These are phyloP conservation scores for Aspergillus neotritici DNA, from an alignment of 2,329 filamentous ascomycete genomes.

Conservation along the genomic window DNA sequence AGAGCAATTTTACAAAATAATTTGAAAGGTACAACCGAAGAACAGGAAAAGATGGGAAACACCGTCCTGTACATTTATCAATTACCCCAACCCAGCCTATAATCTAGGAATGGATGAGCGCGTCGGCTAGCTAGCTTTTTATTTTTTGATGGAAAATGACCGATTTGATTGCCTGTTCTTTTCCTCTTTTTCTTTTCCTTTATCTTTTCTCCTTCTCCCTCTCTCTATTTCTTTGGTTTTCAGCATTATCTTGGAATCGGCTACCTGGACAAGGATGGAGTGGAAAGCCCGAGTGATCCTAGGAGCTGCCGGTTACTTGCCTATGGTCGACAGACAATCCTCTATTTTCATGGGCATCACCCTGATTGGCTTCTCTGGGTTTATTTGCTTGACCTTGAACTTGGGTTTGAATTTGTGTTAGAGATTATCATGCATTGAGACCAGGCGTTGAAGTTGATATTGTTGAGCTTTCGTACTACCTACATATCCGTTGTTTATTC, in stretches of 20 bases:
- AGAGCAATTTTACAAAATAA: slow-evolving; percentile 13
- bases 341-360: too few species aligned
- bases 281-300: too few species aligned
- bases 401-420: not conserved
- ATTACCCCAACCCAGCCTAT: not conserved
- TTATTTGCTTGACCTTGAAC: not conserved
- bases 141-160: not conserved
- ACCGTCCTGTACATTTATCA: not conserved
- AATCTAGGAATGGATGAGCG: not conserved
- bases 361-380: not conserved
- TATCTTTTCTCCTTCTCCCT: not conserved
- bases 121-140: too few species aligned
- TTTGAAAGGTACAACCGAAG: slow-evolving; percentile 1
- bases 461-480: slow-evolving; percentile 1
- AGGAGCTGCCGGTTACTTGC: too few species aligned
- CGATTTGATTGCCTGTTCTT: not conserved
- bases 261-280: too few species aligned
- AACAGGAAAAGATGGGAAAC: slow-evolving; percentile 1
- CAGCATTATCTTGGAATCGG: too few species aligned
- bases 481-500: too few species aligned
- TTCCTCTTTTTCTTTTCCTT: not conserved
- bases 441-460: slow-evolving; percentile 11
- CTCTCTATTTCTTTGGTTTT: too few species aligned
- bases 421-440: slow-evolving; percentile 14
- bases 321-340: too few species aligned